Evolutionary conservation across 2,329 filamentous ascomycete species (phyloP).

Genomic region (Venturiaceae sp.): DNA sequence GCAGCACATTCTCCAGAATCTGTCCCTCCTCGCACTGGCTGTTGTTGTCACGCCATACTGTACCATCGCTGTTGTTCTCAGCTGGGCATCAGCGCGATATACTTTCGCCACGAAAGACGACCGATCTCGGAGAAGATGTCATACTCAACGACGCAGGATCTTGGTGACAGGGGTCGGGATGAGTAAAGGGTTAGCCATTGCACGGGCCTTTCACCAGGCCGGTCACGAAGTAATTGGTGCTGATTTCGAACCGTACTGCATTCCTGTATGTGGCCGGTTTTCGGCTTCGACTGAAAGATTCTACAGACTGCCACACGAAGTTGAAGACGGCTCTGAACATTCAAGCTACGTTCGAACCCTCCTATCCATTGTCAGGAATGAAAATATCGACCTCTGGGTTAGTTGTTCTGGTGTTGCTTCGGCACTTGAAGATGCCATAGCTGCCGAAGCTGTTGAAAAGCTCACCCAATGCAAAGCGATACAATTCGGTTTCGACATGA

Average conservation of each 20-base stretch:
- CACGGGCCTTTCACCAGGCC: constrained; percentile 52
- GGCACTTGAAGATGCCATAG: constrained; percentile 56
- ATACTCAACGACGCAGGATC: constrained; percentile 21
- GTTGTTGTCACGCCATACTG: constrained; percentile 21
- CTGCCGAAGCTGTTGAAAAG: constrained; percentile 50
- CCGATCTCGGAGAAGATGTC: constrained; percentile 37
- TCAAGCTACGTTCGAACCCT: constrained; percentile 47
- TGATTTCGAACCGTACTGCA: constrained; percentile 45
- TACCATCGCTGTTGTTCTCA: constrained; percentile 14
- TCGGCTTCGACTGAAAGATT: constrained; percentile 49
- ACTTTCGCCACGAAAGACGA: constrained; percentile 18
- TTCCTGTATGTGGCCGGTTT: constrained; percentile 44
- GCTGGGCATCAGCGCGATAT: not conserved
- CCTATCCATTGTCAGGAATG: constrained; percentile 47
- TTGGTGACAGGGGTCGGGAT: constrained; percentile 66
- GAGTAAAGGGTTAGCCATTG: constrained; percentile 58
- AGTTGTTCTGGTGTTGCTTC: constrained; percentile 60
- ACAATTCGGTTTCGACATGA: constrained; percentile 50
- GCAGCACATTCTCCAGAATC: constrained; percentile 11
- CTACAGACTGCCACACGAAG: constrained; percentile 35
- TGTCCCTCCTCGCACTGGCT: constrained; percentile 28
- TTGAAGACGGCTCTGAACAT: constrained; percentile 20
- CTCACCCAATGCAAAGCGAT: constrained; percentile 51
- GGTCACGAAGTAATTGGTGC: constrained; percentile 65
- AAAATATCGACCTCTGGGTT: constrained; percentile 62